Conservation (phyloP, 106 monocot species). For the Posidonia australis region DNA sequence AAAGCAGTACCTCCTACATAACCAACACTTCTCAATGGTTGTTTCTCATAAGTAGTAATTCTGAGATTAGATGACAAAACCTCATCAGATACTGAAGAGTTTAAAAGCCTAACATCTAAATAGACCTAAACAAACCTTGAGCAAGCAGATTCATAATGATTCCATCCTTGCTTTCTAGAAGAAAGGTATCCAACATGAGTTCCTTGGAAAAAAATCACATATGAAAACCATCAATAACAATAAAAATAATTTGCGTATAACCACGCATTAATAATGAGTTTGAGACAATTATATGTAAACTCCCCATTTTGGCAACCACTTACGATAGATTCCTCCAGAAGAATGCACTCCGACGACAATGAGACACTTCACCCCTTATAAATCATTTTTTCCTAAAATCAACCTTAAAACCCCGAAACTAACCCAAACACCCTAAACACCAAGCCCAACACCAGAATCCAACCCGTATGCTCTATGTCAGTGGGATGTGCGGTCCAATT, state of each 20-base stretch:
- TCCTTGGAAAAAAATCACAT: slow-evolving; percentile 15
- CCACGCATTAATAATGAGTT: background rate
- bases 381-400: no score
- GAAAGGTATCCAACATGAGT: slow-evolving; percentile 48
- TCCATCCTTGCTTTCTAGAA: slow-evolving; percentile 12
- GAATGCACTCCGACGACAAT: no score
- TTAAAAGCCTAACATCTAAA: background rate
- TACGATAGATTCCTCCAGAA: no score
- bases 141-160: slow-evolving; percentile 15
- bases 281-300: background rate
- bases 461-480: no score
- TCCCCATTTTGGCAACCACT: no score
- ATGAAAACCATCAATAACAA: background rate
- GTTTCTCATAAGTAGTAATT: background rate
- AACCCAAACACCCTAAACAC: no score
- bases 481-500: no score
- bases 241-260: background rate
- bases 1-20: background rate
- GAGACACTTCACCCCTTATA: no score
- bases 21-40: background rate
- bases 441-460: no score
- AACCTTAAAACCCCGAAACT: no score
- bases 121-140: slow-evolving; percentile 1
- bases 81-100: background rate
- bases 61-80: background rate